phyloP scores from a whole-genome alignment of 2,329 filamentous ascomycete genomes.

The Ophiocordyceps camponoti-floridani region DNA sequence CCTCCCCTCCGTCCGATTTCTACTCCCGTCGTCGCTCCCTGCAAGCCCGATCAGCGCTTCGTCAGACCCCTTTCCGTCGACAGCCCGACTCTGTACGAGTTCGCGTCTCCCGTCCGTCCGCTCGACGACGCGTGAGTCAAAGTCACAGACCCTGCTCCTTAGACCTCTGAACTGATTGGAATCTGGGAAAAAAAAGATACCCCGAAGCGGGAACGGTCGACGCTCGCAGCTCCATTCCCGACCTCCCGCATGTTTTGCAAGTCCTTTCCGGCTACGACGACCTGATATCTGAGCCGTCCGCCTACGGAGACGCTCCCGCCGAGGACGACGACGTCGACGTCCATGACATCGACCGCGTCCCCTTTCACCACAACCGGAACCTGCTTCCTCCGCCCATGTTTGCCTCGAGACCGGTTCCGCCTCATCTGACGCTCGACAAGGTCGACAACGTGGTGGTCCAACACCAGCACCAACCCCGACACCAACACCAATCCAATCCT shows the following conservation, averaged over 20 bases:
- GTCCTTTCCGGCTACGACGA: conserved; percentile 25
- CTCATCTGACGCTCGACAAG: conserved; percentile 31
- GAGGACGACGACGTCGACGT: conserved; percentile 8
- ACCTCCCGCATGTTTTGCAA: conserved; percentile 15
- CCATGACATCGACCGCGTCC: too few relatives aligned
- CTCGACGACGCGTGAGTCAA: conserved; percentile 11
- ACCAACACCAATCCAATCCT: conserved; percentile 5
- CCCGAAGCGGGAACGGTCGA: conserved; percentile 6
- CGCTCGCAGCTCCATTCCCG: conserved; percentile 18
- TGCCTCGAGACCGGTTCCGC: conserved; percentile 30
- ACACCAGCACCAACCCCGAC: too few relatives aligned
- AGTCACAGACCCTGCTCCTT: background rate
- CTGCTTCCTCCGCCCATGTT: conserved; percentile 27
- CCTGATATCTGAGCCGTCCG: conserved; percentile 19
- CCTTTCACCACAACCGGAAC: conserved; percentile 14
- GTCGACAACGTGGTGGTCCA: conserved; percentile 15
- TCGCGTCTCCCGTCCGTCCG: conserved; percentile 16
- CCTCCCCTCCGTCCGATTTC: conserved; percentile 2
- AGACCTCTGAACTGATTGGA: conserved; percentile 8
- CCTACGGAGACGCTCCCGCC: conserved; percentile 10
- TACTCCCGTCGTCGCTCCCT: conserved; percentile 18
- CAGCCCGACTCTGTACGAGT: conserved; percentile 45
- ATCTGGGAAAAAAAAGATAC: conserved; percentile 8
- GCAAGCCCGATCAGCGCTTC: conserved; percentile 33
- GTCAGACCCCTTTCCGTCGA: conserved; percentile 37